A percentile compares a stretch with the other conserved stretches of the same genome.
These are phyloP conservation scores for Leccinum holopus DNA, from an alignment of 1,284 basidiomycete genomes.

Conservation along the genomic window DNA sequence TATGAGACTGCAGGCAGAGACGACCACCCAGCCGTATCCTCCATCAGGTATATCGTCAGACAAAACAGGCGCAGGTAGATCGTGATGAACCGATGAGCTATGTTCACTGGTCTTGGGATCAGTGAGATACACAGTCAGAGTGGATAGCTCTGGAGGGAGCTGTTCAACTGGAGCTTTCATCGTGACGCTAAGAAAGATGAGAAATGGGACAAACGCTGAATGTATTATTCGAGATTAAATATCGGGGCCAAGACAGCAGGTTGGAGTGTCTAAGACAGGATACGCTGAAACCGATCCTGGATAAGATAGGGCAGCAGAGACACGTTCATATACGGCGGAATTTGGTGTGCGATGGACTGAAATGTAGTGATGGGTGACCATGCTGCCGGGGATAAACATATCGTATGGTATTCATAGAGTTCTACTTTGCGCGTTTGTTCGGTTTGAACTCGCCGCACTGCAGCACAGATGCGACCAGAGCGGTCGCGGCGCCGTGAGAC, in stretches of 20 bases:
- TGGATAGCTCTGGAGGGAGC: not conserved
- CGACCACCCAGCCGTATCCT: conserved; percentile 25
- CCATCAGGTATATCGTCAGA: conserved; percentile 21
- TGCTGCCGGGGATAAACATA: conserved; percentile 12
- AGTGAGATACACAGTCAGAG: not conserved
- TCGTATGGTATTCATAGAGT: conserved; percentile 47
- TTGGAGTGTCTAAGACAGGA: conserved; percentile 5
- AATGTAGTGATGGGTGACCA: not conserved
- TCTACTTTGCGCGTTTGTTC: conserved; percentile 60
- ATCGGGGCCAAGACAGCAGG: not conserved
- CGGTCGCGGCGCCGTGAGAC: conserved; percentile 60
- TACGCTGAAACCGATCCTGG: conserved; percentile 5
- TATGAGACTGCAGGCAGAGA: conserved; percentile 24
- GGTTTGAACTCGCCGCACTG: conserved; percentile 49
- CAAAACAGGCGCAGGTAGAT: not conserved
- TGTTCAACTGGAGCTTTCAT: conserved; percentile 1
- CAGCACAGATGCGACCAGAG: conserved; percentile 66
- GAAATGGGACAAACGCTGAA: not conserved
- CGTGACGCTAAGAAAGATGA: not conserved
- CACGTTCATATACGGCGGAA: not conserved
- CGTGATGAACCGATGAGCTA: not conserved
- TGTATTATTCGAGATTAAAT: conserved; percentile 5
- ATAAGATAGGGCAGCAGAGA: not conserved
- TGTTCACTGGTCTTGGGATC: not conserved
- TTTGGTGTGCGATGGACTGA: not conserved